Conservation (phyloP, 495 filamentous ascomycete species). For the Aspergillus diversus region DNA sequence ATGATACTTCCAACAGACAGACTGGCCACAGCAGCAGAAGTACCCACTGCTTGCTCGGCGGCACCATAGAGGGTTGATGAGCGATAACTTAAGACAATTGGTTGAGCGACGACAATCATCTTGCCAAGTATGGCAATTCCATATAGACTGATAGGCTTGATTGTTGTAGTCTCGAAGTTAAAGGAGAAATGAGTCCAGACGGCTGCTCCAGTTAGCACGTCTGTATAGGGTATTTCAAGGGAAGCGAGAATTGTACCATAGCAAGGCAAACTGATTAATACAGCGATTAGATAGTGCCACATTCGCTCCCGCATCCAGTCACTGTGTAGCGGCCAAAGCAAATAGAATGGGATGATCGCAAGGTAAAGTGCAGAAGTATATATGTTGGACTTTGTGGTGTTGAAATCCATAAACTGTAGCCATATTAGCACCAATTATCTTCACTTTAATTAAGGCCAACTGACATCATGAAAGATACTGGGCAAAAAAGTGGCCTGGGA, state of each 20-base stretch:
- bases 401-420: background rate
- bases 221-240: too few relatives aligned
- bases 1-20: background rate
- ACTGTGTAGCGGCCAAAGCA: background rate
- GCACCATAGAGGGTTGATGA: background rate
- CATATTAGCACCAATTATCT: background rate
- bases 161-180: background rate
- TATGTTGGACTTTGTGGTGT: background rate
- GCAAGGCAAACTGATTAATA: background rate
- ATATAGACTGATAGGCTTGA: background rate
- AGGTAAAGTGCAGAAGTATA: background rate
- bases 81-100: background rate
- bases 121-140: background rate
- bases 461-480: background rate
- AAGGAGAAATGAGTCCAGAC: background rate
- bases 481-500: background rate
- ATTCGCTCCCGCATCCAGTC: background rate
- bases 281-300: background rate
- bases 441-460: background rate
- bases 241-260: background rate
- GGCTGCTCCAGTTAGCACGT: too few relatives aligned
- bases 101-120: background rate
- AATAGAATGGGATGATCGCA: background rate
- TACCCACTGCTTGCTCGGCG: background rate
- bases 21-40: background rate